Percentiles rank a stretch among this genome's conserved stretches.
phyloP scores from a whole-genome alignment of 1,284 basidiomycete genomes.

The Schizophyllum commune region DNA sequence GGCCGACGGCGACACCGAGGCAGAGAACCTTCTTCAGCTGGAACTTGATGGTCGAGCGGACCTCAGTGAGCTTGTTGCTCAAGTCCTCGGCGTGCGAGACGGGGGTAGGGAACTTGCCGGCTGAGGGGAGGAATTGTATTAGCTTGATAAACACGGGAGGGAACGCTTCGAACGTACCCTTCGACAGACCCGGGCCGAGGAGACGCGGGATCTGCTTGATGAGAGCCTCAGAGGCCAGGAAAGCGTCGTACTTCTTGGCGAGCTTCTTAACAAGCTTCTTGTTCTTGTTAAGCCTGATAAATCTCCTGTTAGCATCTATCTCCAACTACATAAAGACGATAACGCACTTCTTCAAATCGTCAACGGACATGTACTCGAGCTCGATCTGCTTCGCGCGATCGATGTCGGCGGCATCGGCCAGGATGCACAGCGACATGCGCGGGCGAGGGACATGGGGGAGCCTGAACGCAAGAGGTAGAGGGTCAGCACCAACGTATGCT shows the following conservation, averaged over 20 bases:
- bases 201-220: conserved; percentile 99
- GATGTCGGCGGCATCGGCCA: conserved; percentile 98
- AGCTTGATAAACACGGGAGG: background rate
- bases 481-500: background rate
- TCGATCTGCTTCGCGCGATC: conserved; percentile 98
- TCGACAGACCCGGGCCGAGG: conserved; percentile 98
- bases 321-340: background rate
- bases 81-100: conserved; percentile 93
- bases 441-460: conserved; percentile 96
- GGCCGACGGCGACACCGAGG: conserved; percentile 97
- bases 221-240: conserved; percentile 94
- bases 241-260: conserved; percentile 99
- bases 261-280: conserved; percentile 99
- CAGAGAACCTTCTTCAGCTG: conserved; percentile 99
- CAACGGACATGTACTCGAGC: conserved; percentile 98
- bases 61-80: conserved; percentile 87
- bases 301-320: background rate
- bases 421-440: conserved; percentile 99
- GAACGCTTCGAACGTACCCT: conserved; percentile 49
- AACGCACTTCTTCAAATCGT: conserved; percentile 94
- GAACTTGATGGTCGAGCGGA: conserved; percentile 99
- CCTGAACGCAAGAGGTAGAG: conserved; percentile 31
- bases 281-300: conserved; percentile 90
- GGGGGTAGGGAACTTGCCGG: conserved; percentile 99
- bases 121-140: conserved; percentile 29